Evolutionary conservation across 1,139 yeast species (phyloP), one percentile per base, ranked within the genome.

Genomic region (Saccharomyces hybrid): DNA sequence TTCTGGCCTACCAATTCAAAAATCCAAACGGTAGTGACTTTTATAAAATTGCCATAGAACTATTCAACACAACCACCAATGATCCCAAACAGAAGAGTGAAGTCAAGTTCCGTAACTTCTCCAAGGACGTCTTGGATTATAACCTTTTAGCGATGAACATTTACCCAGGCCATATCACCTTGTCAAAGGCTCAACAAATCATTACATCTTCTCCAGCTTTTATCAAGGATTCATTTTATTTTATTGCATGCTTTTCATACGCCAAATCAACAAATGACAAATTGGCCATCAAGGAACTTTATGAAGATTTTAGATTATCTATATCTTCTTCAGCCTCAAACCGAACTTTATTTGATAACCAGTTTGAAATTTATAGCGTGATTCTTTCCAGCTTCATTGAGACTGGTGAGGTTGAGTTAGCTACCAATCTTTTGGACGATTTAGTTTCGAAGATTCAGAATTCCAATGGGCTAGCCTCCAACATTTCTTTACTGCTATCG

Each of bases 21-120:
- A 67, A 68, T 52, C 48, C 57, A 8, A 75, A 78, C 55, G 83
- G 83, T 54, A 59, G 64, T 41, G 89, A 85, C 64, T 85, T 83
- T 65, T 77, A 79, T 58, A 80, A 82, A 64, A 79, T 85, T 55
- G 85, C 86, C 0, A 66, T 81, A 53, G 88, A 84, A 60, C 74
- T 85, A 57, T 78, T 83, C 57, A 67, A 82, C 32, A 79, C 86
- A 20, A 38, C 42, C 7, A 38, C 42, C 6, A 38, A 38, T 16
- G 42, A 38, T 16, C 42, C 42, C 1, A 38, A 38, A 16, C 42
- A 38, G 25, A 38, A 38, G 11, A 38, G 42, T 1, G 61, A 66
- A 26, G 69, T 74, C 46, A 66, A 67, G 53, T 57, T 67, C 32
- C 57, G 67, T 46, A 73, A 47, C 65, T 67, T 69, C 46, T 62